Base-by-base conservation (phyloP, 2,329 filamentous ascomycete species). In the Dothistroma septosporum region DNA sequence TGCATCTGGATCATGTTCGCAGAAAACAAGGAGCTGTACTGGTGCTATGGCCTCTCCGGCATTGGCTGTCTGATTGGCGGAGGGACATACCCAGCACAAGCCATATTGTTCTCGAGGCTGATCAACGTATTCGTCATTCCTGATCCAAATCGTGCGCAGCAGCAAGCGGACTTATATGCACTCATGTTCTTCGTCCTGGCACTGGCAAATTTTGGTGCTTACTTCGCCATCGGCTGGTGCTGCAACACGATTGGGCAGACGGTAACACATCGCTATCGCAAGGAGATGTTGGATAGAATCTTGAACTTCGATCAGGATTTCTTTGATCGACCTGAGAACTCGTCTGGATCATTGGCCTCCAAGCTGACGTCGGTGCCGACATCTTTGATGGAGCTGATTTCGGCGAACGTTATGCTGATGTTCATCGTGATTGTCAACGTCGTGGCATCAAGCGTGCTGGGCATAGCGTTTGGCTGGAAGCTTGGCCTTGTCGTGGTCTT, bases 101-200 rank as follows among this genome's bases (percentile, higher is more conserved):
- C 80, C 2, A 70, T 82, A 31, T 66, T 84, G 0, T 83, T 84
- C 63, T 78, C 80, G 1, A 73, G 78, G 9, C 69, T 83, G 0
- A 75, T 83, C 41, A 67, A 76, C 48, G 78, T 79, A 2, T 85
- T 84, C 61, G 75, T 72, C 77, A 37, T 74, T 70, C 14, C 60
- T 4, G 74, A 77, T 0, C 55, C 70, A 9, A 37, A 59, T 12
- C 69, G 74, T 62, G 76, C 78, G 3, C 70, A 75, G 21, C 61
- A 75, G 1, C 70, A 76, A 55, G 79, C 76, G 10, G 76, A 83
- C 64, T 83, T 83, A 67, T 83, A 78, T 70, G 75, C 80, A 0
- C 74, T 84, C 12, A 84, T 84, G 80, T 83, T 84, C 68, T 82
- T 84, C 67, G 70, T 84, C 8, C 76, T 84, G 6, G 81, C 82